These are phyloP conservation scores for Apiotrichum laibachii DNA, from an alignment of 1,284 basidiomycete genomes.

Conservation along the genomic window DNA sequence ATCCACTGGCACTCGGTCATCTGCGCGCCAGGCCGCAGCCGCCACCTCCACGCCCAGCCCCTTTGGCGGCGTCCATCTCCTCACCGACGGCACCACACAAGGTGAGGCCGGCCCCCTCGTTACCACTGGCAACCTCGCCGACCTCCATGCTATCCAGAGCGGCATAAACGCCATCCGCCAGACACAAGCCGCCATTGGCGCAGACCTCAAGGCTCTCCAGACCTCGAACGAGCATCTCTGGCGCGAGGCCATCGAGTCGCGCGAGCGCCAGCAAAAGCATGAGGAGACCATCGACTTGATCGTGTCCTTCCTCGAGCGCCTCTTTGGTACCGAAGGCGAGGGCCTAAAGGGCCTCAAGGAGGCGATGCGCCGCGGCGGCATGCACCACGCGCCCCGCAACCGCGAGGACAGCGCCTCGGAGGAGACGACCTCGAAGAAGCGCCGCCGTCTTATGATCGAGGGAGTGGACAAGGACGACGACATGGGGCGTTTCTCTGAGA, in stretches of 20 bases:
- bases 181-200: slow-evolving; percentile 83
- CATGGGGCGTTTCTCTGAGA: slow-evolving; percentile 32
- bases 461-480: slow-evolving; percentile 21
- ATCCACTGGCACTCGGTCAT: slow-evolving; percentile 30
- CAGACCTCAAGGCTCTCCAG: slow-evolving; percentile 84
- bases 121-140: slow-evolving; percentile 33
- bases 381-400: slow-evolving; percentile 19
- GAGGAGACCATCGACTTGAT: slow-evolving; percentile 98
- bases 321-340: slow-evolving; percentile 66
- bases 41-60: slow-evolving; percentile 1
- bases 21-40: slow-evolving; percentile 31
- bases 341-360: slow-evolving; percentile 45
- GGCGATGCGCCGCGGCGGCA: slow-evolving; percentile 39
- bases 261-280: slow-evolving; percentile 80
- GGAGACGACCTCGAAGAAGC: slow-evolving; percentile 36
- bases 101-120: slow-evolving; percentile 38
- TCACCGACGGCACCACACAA: slow-evolving; percentile 46
- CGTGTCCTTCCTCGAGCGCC: slow-evolving; percentile 86
- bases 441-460: slow-evolving; percentile 43
- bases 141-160: slow-evolving; percentile 51
- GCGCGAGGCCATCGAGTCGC: slow-evolving; percentile 80
- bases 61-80: slow-evolving; percentile 28
- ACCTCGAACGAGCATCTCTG: slow-evolving; percentile 83
- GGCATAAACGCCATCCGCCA: slow-evolving; percentile 86
- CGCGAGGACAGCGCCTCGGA: slow-evolving; percentile 31